These are phyloP conservation scores for Stephania japonica DNA, from an alignment of 164 flowering plant genomes.

Conservation along the genomic window DNA sequence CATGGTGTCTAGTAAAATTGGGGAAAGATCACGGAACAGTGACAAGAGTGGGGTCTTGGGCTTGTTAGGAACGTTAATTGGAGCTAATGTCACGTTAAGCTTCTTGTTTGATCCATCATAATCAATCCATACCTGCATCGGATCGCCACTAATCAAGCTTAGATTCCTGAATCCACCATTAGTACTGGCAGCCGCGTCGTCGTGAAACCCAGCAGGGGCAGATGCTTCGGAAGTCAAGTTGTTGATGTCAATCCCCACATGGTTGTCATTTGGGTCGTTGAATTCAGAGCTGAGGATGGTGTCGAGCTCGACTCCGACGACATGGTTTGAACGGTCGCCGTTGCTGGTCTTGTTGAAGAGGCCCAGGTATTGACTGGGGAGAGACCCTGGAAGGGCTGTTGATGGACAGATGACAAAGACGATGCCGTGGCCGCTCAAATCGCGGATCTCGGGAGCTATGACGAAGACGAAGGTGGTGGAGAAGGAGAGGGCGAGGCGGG, in stretches of 20 bases:
- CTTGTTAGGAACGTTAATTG: slow-evolving; percentile 9
- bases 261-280: slow-evolving; percentile 31
- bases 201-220: slow-evolving; percentile 23
- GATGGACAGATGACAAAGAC: slow-evolving; percentile 48
- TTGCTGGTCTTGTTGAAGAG: slow-evolving; percentile 29
- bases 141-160: slow-evolving; percentile 19
- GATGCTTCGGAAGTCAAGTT: slow-evolving; percentile 23
- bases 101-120: slow-evolving; percentile 23
- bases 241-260: slow-evolving; percentile 43
- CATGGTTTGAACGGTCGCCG: slow-evolving; percentile 1
- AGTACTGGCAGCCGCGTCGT: not conserved
- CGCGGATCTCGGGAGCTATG: slow-evolving; percentile 36
- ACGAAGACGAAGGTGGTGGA: slow-evolving; percentile 66
- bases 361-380: slow-evolving; percentile 62
- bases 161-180: slow-evolving; percentile 8
- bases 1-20: slow-evolving; percentile 29
- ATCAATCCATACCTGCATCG: slow-evolving; percentile 43
- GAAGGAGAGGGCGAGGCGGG: slow-evolving; percentile 37
- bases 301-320: slow-evolving; percentile 24
- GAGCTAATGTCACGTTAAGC: slow-evolving; percentile 39
- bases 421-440: slow-evolving; percentile 61
- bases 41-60: slow-evolving; percentile 28
- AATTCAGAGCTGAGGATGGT: slow-evolving; percentile 17
- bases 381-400: slow-evolving; percentile 31
- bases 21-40: slow-evolving; percentile 36